Conservation (phyloP, 805 yeast genomes). For the Candida argentea region DNA sequence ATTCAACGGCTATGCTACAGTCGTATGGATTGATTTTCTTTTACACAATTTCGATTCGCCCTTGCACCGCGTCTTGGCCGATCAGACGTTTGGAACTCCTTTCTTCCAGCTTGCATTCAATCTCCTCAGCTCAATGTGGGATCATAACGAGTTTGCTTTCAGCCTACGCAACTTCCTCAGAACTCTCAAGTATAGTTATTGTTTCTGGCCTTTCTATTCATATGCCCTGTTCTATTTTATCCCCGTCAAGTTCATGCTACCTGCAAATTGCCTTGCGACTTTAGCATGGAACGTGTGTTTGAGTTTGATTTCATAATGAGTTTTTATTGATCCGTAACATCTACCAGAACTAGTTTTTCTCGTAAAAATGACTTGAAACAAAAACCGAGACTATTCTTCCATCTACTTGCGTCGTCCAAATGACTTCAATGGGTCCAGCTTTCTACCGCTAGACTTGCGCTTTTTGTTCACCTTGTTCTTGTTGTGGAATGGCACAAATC, state of each 20-base stretch:
- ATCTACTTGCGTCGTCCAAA: conserved; percentile 13
- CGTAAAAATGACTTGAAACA: conserved; percentile 1
- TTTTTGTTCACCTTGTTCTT: conserved; percentile 36
- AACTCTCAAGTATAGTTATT: conserved; percentile 41
- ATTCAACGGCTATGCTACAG: conserved; percentile 45
- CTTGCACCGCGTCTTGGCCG: conserved; percentile 34
- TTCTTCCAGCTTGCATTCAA: conserved; percentile 43
- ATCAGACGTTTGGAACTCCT: conserved; percentile 48
- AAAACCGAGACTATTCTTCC: no score
- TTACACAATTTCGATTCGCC: conserved; percentile 24
- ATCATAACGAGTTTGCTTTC: conserved; percentile 29
- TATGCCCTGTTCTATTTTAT: conserved; percentile 38
- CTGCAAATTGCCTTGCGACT: conserved; percentile 46
- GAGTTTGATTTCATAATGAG: background rate
- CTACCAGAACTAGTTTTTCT: background rate
- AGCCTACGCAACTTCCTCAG: conserved; percentile 30
- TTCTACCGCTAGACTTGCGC: conserved; percentile 27
- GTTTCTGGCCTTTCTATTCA: conserved; percentile 54
- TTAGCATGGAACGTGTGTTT: conserved; percentile 47
- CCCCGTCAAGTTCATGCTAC: conserved; percentile 42
- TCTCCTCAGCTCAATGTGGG: conserved; percentile 46
- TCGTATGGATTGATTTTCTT: conserved; percentile 45
- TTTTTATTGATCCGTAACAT: no score
- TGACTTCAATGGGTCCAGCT: conserved; percentile 57
- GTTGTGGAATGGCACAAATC: conserved; percentile 67